Conservation (phyloP, 2,329 filamentous ascomycete genomes). For the Alternaria ventricosa region DNA sequence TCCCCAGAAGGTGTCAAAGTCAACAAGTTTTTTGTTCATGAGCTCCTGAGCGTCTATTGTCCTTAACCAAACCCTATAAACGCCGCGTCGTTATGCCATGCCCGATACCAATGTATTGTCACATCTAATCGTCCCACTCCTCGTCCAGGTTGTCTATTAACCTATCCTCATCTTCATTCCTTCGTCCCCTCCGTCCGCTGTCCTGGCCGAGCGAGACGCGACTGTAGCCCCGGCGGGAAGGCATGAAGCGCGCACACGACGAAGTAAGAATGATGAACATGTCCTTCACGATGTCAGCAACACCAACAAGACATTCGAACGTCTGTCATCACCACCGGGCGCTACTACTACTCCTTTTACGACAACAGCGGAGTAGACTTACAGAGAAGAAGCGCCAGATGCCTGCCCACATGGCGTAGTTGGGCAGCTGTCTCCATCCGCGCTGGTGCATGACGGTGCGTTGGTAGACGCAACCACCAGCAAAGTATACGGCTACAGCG, state of each 20-base stretch:
- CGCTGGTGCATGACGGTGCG: constrained; percentile 91
- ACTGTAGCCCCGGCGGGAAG: constrained; percentile 70
- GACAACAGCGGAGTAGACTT: constrained; percentile 33
- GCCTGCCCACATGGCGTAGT: constrained; percentile 90
- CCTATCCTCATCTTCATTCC: constrained; percentile 84
- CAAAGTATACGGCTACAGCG: constrained; percentile 84
- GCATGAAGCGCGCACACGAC: constrained; percentile 71
- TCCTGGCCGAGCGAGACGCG: constrained; percentile 62
- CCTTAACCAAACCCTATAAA: constrained; percentile 6
- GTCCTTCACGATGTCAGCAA: constrained; percentile 47
- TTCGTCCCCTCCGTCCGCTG: constrained; percentile 50
- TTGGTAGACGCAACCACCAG: constrained; percentile 95
- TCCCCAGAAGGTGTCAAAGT: background rate
- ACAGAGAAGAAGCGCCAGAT: constrained; percentile 86
- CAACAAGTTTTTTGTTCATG: background rate
- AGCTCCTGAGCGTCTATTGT: constrained; percentile 5
- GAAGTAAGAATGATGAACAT: constrained; percentile 72
- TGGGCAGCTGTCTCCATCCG: constrained; percentile 93
- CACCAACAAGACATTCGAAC: background rate
- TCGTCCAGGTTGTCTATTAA: constrained; percentile 96
- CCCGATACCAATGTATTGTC: background rate
- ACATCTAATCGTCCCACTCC: constrained; percentile 81
- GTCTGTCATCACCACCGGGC: constrained; percentile 1
- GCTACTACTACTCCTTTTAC: background rate
- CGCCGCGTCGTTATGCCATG: constrained; percentile 5